Percentiles rank a stretch among this genome's conserved stretches.
phyloP scores from a whole-genome alignment of 352 stramenopile genomes.

The Phytophthora meadii region DNA sequence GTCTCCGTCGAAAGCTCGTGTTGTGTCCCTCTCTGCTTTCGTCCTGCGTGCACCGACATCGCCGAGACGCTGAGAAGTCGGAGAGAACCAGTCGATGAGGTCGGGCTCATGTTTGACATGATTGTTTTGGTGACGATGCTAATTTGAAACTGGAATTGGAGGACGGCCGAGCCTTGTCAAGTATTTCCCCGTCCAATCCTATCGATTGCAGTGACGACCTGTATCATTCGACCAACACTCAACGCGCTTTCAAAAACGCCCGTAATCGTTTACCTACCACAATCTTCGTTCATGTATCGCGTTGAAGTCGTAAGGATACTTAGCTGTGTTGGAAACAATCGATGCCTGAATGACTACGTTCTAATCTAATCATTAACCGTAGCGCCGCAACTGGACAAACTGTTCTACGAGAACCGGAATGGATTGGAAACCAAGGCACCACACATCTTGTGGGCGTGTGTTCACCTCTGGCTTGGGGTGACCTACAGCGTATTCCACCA shows the following conservation, averaged over 20 bases:
- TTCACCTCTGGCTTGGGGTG: slow-evolving; percentile 27
- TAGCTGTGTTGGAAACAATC: too few species aligned
- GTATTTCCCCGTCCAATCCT: slow-evolving; percentile 13
- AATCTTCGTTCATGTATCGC: too few species aligned
- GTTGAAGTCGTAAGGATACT: too few species aligned
- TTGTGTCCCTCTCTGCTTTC: background rate
- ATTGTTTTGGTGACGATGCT: background rate
- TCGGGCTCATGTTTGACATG: slow-evolving; percentile 1
- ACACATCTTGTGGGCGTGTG: slow-evolving; percentile 17
- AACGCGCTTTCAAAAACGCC: background rate
- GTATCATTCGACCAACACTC: slow-evolving; percentile 9
- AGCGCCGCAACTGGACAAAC: slow-evolving; percentile 33
- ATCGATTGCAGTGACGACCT: slow-evolving; percentile 5
- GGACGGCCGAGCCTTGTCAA: background rate
- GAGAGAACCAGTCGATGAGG: slow-evolving; percentile 1
- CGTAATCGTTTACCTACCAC: too few species aligned
- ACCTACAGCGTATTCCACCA: slow-evolving; percentile 37
- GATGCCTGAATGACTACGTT: slow-evolving; percentile 2
- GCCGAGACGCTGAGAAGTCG: background rate
- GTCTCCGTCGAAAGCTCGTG: background rate
- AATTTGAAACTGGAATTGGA: slow-evolving; percentile 6
- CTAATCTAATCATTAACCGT: slow-evolving; percentile 7
- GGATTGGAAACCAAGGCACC: slow-evolving; percentile 35
- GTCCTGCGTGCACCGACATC: slow-evolving; percentile 1
- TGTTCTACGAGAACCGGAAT: slow-evolving; percentile 39